phyloP scores from a whole-genome alignment of 805 yeast genomes.

The Saccharomycopsis oosterbeekiorum region DNA sequence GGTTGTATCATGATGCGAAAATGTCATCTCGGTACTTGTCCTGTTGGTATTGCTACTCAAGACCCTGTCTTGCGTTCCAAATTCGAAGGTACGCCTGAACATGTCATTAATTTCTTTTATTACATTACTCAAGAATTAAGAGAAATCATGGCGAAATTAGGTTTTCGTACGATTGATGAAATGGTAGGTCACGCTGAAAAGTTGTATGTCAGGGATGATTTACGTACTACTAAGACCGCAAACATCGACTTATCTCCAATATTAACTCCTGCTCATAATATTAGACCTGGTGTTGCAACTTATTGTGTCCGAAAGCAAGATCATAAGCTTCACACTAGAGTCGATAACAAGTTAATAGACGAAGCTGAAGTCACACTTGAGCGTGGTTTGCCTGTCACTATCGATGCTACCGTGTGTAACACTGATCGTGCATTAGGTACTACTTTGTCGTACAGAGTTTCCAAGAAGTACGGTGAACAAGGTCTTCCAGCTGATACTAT shows the following conservation, averaged over 20 bases:
- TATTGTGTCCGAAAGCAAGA: slow-evolving; percentile 88
- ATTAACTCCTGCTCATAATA: slow-evolving; percentile 91
- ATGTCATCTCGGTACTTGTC: slow-evolving; percentile 90
- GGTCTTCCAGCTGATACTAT: slow-evolving; percentile 95
- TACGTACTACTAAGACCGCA: slow-evolving; percentile 81
- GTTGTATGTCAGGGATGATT: slow-evolving; percentile 72
- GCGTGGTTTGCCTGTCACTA: slow-evolving; percentile 90
- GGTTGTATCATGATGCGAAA: slow-evolving; percentile 96
- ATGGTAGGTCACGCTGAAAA: slow-evolving; percentile 97
- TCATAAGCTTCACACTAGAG: slow-evolving; percentile 82
- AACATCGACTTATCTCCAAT: slow-evolving; percentile 88
- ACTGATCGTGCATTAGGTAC: slow-evolving; percentile 96
- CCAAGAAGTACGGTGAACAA: slow-evolving; percentile 85
- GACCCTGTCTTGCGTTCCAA: slow-evolving; percentile 89
- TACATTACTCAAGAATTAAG: slow-evolving; percentile 90
- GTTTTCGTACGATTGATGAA: slow-evolving; percentile 92
- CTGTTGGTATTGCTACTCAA: slow-evolving; percentile 98
- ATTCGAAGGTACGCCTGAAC: slow-evolving; percentile 95
- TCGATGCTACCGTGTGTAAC: slow-evolving; percentile 86
- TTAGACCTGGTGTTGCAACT: slow-evolving; percentile 95
- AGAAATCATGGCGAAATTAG: slow-evolving; percentile 86
- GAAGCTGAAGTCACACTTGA: slow-evolving; percentile 94
- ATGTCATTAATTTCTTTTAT: slow-evolving; percentile 94
- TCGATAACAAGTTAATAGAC: slow-evolving; percentile 92
- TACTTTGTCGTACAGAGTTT: slow-evolving; percentile 86